Base-by-base conservation (phyloP, 1,284 basidiomycete genomes). In the Rhodotorula sp. region DNA sequence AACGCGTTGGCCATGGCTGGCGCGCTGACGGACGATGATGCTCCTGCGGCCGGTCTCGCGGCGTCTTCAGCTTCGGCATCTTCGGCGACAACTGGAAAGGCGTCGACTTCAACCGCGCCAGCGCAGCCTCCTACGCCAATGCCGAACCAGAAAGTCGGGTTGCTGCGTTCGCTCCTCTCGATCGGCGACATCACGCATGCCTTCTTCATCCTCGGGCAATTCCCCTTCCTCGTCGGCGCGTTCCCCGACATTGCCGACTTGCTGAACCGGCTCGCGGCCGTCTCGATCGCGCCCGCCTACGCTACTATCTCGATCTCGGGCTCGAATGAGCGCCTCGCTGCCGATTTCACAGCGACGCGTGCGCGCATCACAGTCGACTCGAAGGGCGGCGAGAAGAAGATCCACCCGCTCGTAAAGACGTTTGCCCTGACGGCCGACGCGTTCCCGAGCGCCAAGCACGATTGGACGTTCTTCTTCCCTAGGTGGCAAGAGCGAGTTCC, bases 401-500 rank as follows among this genome's bases (percentile, higher is more conserved):
- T 30, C 15, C 20, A 49, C 6, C 29, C 44, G 15, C 48, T 55
- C 24, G 46, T n/a, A 3, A 44, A 24, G 17, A 48, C 46, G 33
- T n/a, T 33, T 14, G 30, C 10, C 20, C 44, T 66, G 30, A 67
- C 66, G 14, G 57, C 48, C 1, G 44, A 60, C 29, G 57, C 70
- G 51, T 55, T 60, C 24, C 66, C 69, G 12, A 42, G 64, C 42
- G 30, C 82, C 67, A 84, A 82, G 10, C 85, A 84, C 30, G 87
- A 89, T 58, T 94, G 90, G 77, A 86, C 91, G 15, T 97, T 93
- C 84, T 97, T 96, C 84, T 95, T 89, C 80, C 87, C 91, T 3
- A 83, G 87, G 62, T 96, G 94, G 94, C 80, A 81, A 22, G 86
- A 90, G 60, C 84, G 85, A 54, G 82, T 93, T 48, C 91, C 91